Evolutionary conservation across 805 yeast genomes (phyloP), one percentile per base, ranked within the genome.

Genomic region (Komagataella pseudopastoris): DNA sequence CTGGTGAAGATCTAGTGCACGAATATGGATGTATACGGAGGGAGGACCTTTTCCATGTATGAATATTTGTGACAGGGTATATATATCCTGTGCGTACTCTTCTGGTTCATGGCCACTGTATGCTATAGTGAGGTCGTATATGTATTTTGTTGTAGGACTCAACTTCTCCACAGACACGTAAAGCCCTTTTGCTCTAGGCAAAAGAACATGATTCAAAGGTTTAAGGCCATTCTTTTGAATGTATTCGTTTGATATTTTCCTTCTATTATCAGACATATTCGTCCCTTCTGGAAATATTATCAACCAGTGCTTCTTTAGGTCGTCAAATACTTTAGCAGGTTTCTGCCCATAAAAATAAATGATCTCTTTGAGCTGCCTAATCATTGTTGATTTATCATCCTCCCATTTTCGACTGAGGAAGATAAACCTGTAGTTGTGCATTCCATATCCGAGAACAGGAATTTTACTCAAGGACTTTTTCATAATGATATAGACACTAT

Each of bases 271-370:
- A 44, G 93, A 81, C 51, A 85, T 68, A 53, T 88, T 93, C 0
- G 99, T 93, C 4, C 99, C 99, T 65, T 93, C 99, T 1, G 99
- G 99, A 67, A 85, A 93, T 23, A 93, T 64, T 20, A 90, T 67
- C 48, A 93, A 64, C 73, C 84, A 80, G 55, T 83, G 81, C 62
- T 56, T 72, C 66, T 18, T 66, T 59, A 6, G 59, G 48, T 62
- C 51, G 46, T 60, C 50, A 62, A 68, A 50, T 3, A 44, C 49
- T 22, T 71, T 65, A 1, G 80, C 64, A 1, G 78, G 77, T 0
- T 85, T 85, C 48, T 66, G 58, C 0, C 82, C 83, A 7, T 44
- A 45, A 39, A 49, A 54, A 44, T 47, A 48, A 16, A 81, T 84
- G n/a, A 84, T 70, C 46, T 70, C 71, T 14, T 69, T 66, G 52